A percentile compares a stretch with the other conserved stretches of the same genome.
phyloP scores from a whole-genome alignment of 768 basidiomycete species.

The Lyophyllum decastes region DNA sequence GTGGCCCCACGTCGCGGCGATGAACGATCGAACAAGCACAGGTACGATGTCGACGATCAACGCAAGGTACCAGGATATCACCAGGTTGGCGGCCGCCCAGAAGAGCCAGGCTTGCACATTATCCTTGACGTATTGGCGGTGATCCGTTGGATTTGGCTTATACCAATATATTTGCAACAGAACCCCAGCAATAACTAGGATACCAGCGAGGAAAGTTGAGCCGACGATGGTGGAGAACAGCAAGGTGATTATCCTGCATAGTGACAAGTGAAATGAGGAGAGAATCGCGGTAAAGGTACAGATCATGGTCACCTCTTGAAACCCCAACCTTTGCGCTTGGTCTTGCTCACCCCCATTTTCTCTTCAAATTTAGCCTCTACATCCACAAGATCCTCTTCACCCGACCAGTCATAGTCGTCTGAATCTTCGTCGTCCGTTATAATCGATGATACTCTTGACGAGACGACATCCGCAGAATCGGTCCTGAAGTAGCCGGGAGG shows the following conservation, averaged over 20 bases:
- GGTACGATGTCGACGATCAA: constrained; percentile 72
- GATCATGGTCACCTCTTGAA: constrained; percentile 46
- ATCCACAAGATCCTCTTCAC: constrained; percentile 74
- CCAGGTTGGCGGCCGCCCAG: constrained; percentile 78
- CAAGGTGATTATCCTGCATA: constrained; percentile 52
- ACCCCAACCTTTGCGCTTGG: constrained; percentile 50
- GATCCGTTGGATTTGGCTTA: constrained; percentile 52
- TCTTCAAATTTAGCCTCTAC: constrained; percentile 68
- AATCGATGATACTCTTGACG: constrained; percentile 42
- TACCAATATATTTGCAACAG: constrained; percentile 74
- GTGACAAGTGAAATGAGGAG: constrained; percentile 1
- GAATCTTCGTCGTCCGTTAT: constrained; percentile 56
- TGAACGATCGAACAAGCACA: constrained; percentile 47
- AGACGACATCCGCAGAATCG: constrained; percentile 30
- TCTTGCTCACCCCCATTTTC: constrained; percentile 50
- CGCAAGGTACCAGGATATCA: constrained; percentile 80
- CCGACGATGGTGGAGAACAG: constrained; percentile 77
- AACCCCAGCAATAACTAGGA: constrained; percentile 63
- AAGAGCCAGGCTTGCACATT: constrained; percentile 80
- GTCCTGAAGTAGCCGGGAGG: constrained; percentile 26
- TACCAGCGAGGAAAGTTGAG: constrained; percentile 61
- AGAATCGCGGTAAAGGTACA: neutral
- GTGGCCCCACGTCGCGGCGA: constrained; percentile 72
- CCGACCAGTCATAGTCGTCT: constrained; percentile 75
- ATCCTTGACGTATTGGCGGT: constrained; percentile 60